phyloP scores from a whole-genome alignment of 139 green algal genomes.

The Zygnema circumcarinatum region DNA sequence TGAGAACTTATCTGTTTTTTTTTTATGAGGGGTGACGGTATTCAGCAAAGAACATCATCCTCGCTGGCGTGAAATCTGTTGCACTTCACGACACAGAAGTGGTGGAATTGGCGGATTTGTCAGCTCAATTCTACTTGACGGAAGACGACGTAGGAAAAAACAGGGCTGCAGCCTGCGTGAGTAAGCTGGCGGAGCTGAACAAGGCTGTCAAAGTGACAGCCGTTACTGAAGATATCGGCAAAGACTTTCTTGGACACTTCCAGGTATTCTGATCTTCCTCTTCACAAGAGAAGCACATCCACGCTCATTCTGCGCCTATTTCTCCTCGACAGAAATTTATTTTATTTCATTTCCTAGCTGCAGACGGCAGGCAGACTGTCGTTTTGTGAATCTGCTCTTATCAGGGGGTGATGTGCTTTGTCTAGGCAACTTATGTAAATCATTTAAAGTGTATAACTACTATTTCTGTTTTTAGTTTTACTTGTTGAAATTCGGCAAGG shows the following conservation, averaged over 20 bases:
- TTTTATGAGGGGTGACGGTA: neutral
- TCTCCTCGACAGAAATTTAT: neutral
- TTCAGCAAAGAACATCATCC: constrained; percentile 97
- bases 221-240: constrained; percentile 65
- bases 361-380: too few species aligned
- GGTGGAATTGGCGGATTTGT: constrained; percentile 77
- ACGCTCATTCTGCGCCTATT: neutral
- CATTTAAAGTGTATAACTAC: too few species aligned
- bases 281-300: too few species aligned
- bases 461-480: too few species aligned
- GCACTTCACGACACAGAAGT: constrained; percentile 81
- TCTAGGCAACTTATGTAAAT: too few species aligned
- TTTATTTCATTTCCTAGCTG: neutral
- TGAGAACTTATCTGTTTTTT: neutral
- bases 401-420: too few species aligned
- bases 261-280: constrained; percentile 75
- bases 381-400: too few species aligned
- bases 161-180: constrained; percentile 85
- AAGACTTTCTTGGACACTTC: constrained; percentile 78
- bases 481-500: too few species aligned
- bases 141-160: constrained; percentile 88
- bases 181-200: constrained; percentile 96
- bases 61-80: constrained; percentile 92
- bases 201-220: constrained; percentile 79
- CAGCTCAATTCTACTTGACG: constrained; percentile 93